Evolutionary conservation across 352 stramenopile genomes (phyloP).

Genomic region (Peronospora belbahrii): DNA sequence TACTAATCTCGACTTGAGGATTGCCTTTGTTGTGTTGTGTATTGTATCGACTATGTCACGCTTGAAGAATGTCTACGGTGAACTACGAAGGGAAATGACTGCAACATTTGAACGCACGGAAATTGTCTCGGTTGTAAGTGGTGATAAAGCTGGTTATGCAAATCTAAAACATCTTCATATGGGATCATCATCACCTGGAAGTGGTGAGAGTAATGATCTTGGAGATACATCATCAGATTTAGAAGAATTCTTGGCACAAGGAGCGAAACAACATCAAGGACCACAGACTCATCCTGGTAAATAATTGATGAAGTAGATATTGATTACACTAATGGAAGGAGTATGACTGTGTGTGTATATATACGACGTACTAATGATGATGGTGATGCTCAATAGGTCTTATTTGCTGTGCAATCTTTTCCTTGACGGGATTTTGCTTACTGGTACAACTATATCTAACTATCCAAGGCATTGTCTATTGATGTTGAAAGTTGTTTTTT

Average conservation of each 20-base stretch:
- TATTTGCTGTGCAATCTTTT: slow-evolving; percentile 73
- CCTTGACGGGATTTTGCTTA: slow-evolving; percentile 60
- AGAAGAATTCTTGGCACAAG: slow-evolving; percentile 68
- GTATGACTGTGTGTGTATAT: no score
- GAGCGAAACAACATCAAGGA: slow-evolving; percentile 59
- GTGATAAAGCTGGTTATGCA: slow-evolving; percentile 67
- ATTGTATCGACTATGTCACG: slow-evolving; percentile 35
- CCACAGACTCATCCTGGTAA: slow-evolving; percentile 71
- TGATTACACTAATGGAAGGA: no score
- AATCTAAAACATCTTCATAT: slow-evolving; percentile 81
- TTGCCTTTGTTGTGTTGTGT: no score
- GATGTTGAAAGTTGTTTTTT: no score
- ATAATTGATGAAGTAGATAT: no score
- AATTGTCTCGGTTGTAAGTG: slow-evolving; percentile 58
- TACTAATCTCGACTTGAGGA: slow-evolving; percentile 9
- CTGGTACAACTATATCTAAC: slow-evolving; percentile 44
- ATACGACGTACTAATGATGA: no score
- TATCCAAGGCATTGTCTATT: no score
- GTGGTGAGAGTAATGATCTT: slow-evolving; percentile 70
- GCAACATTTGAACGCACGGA: slow-evolving; percentile 59
- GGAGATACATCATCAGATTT: slow-evolving; percentile 72
- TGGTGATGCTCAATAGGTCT: slow-evolving; percentile 31
- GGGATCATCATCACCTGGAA: slow-evolving; percentile 66
- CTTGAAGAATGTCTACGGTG: slow-evolving; percentile 73
- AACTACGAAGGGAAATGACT: slow-evolving; percentile 73